These are phyloP conservation scores for Eucalyptus sp. DNA, from an alignment of 345 rosid genomes.

Conservation along the genomic window DNA sequence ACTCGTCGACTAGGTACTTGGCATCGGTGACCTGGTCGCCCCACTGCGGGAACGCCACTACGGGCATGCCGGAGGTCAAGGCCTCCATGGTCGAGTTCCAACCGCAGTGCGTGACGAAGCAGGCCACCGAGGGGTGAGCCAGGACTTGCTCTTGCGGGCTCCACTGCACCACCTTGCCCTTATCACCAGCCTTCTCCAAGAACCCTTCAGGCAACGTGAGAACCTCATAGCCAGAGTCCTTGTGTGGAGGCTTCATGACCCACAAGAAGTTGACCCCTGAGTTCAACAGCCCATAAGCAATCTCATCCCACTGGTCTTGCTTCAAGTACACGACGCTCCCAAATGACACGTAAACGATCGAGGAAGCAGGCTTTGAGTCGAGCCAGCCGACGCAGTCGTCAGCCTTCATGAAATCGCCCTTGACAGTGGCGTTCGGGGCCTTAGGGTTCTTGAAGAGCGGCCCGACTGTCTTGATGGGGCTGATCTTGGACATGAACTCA, in stretches of 20 bases:
- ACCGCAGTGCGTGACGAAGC: conserved; percentile 84
- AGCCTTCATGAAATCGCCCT: conserved; percentile 33
- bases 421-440: conserved; percentile 12
- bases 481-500: conserved; percentile 48
- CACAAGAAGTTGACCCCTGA: conserved; percentile 60
- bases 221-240: conserved; percentile 7
- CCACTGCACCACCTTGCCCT: conserved; percentile 59
- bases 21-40: conserved; percentile 83
- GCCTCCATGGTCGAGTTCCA: conserved; percentile 94
- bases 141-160: conserved; percentile 69
- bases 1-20: conserved; percentile 45
- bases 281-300: conserved; percentile 51
- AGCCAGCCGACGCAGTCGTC: conserved; percentile 70
- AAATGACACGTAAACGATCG: conserved; percentile 73
- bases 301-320: conserved; percentile 66
- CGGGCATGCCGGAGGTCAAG: conserved; percentile 48
- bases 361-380: conserved; percentile 33
- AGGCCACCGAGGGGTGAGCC: conserved; percentile 49
- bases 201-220: conserved; percentile 55
- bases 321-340: conserved; percentile 48
- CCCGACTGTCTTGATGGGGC: conserved; percentile 35
- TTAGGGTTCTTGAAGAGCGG: conserved; percentile 42
- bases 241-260: conserved; percentile 47
- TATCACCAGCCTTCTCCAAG: conserved; percentile 35
- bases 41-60: conserved; percentile 74